phyloP scores from a whole-genome alignment of 805 yeast species.

The Monosporozyma siamensis region DNA sequence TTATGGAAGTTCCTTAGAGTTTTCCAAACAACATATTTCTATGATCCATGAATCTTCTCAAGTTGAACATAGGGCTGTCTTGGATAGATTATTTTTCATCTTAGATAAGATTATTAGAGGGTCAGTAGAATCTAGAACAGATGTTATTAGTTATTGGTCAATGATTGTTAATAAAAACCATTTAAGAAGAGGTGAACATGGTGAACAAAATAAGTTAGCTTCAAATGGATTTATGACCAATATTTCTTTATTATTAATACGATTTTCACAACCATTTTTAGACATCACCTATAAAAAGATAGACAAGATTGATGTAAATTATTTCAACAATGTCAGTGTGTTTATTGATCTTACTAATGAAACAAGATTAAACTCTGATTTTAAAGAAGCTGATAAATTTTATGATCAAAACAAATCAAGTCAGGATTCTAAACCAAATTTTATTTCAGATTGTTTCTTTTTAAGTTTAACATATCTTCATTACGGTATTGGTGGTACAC shows the following conservation, averaged over 20 bases:
- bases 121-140: conserved; percentile 52
- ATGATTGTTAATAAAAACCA: conserved; percentile 73
- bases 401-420: conserved; percentile 34
- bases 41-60: conserved; percentile 52
- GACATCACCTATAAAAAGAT: conserved; percentile 57
- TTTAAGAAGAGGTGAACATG: conserved; percentile 78
- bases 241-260: conserved; percentile 54
- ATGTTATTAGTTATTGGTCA: conserved; percentile 59
- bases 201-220: conserved; percentile 55
- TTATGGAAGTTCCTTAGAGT: conserved; percentile 28
- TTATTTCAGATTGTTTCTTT: conserved; percentile 86
- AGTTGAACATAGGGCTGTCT: conserved; percentile 48
- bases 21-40: conserved; percentile 36
- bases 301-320: conserved; percentile 67
- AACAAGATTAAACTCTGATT: conserved; percentile 71
- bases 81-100: conserved; percentile 59
- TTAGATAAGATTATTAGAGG: conserved; percentile 70
- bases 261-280: conserved; percentile 75
- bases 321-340: conserved; percentile 43
- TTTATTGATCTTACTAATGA: conserved; percentile 68
- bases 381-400: conserved; percentile 55
- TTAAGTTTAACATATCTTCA: conserved; percentile 70
- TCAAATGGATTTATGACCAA: conserved; percentile 79
- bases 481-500: conserved; percentile 81
- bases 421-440: conserved; percentile 43